A percentile compares a stretch with the other conserved stretches of the same genome.
phyloP scores from a whole-genome alignment of 2,329 filamentous ascomycete species.

The Tolypocladium cylindrosporum region DNA sequence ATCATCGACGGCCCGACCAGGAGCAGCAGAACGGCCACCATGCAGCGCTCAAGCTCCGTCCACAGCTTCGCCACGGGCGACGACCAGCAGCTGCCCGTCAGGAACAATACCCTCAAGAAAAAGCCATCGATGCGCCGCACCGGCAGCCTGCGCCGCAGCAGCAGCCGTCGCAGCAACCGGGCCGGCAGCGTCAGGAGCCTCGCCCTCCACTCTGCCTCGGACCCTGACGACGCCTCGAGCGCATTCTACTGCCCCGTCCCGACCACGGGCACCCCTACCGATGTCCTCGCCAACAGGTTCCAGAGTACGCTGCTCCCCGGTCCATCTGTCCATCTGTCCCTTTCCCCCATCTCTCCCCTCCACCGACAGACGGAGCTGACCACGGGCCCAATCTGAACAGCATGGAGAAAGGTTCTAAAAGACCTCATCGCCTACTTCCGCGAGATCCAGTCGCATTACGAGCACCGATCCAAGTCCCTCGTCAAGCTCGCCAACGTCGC shows the following conservation, averaged over 20 bases:
- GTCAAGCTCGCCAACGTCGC: slow-evolving; percentile 75
- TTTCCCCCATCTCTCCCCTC: background rate
- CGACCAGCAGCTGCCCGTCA: slow-evolving; percentile 28
- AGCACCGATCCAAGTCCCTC: slow-evolving; percentile 71
- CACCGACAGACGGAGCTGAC: background rate
- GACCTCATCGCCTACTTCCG: slow-evolving; percentile 90
- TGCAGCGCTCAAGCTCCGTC: slow-evolving; percentile 54
- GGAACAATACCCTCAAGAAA: slow-evolving; percentile 76
- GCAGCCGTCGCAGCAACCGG: slow-evolving; percentile 71
- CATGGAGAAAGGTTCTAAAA: slow-evolving; percentile 92
- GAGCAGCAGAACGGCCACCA: slow-evolving; percentile 16
- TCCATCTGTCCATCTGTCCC: too few relatives aligned
- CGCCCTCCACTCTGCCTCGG: slow-evolving; percentile 56
- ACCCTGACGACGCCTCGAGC: slow-evolving; percentile 65
- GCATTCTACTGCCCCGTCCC: slow-evolving; percentile 86
- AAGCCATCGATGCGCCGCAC: slow-evolving; percentile 67
- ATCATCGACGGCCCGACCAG: slow-evolving; percentile 39
- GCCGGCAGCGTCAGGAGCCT: slow-evolving; percentile 82
- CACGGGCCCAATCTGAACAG: slow-evolving; percentile 31
- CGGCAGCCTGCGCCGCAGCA: slow-evolving; percentile 66
- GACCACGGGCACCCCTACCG: slow-evolving; percentile 78
- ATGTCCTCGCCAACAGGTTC: slow-evolving; percentile 77
- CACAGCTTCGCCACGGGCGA: slow-evolving; percentile 42
- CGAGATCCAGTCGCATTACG: slow-evolving; percentile 83
- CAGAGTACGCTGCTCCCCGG: slow-evolving; percentile 50